Evolutionary conservation across 768 basidiomycete species (phyloP), one percentile per base, ranked within the genome.

Genomic region (Auriscalpium orientale): DNA sequence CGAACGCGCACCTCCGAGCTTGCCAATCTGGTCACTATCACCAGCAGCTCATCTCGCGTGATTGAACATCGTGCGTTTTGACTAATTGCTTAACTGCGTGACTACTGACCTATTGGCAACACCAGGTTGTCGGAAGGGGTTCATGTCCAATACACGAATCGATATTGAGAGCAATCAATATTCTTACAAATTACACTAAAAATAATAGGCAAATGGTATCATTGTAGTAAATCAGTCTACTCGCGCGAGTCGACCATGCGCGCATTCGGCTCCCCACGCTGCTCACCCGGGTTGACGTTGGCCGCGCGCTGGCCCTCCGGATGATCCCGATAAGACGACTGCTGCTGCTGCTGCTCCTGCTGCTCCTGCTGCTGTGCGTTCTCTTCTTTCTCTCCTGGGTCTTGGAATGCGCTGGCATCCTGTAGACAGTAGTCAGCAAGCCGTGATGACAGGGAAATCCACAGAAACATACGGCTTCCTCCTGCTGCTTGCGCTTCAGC

Each of bases 401-500:
- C 50, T n/a, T 35, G 2, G 36, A 36, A 36, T 16, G 50, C 15
- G 22, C 35, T 37, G 8, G 1, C 15, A 10, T n/a, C 36, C n/a
- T 28, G 28, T 36, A 34, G 1, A 20, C 50, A 37, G 15, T 9
- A 16, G 8, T 13, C 8, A 8, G 4, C 35, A 35, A 37, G 5
- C 11, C 36, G 16, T 1, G 48, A 13, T 33, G 10, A 33, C 28
- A 10, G 12, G n/a, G 34, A 34, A 51, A 3, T 16, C 10, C 10
- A 22, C 50, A 35, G 12, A 20, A 49, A 18, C 52, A 20, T 35
- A 50, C 53, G 15, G 18, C 70, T 52, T 65, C 64, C 51, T 68
- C 68, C 37, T 63, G 54, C 62, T 76, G 61, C 61, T 65, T 72
- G 51, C 60, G 65, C 70, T 72, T 71, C 58, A 74, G 56, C 55